Percentiles rank a stretch among this genome's conserved stretches.
Conservation (phyloP, 2,329 filamentous ascomycete genomes). For the Huntiella savannae region DNA sequence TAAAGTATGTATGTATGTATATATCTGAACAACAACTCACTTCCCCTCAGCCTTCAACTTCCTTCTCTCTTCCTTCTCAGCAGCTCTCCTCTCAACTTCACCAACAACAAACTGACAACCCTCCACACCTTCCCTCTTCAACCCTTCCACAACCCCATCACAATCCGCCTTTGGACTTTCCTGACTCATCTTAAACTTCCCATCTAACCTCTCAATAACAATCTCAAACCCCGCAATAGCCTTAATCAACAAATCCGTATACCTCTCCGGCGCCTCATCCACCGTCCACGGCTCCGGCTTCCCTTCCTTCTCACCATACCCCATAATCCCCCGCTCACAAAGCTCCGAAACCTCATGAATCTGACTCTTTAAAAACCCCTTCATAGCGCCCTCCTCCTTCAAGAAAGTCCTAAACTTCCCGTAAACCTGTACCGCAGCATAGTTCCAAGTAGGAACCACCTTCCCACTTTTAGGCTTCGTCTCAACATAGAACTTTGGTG, state of each 20-base stretch:
- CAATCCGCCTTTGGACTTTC: constrained; percentile 33
- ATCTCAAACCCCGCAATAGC: constrained; percentile 43
- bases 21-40: too few species aligned
- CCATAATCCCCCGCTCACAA: constrained; percentile 36
- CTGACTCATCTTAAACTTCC: constrained; percentile 51
- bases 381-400: constrained; percentile 27
- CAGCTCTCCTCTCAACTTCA: background rate
- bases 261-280: constrained; percentile 34
- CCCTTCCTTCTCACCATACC: constrained; percentile 23
- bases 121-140: constrained; percentile 15
- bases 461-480: constrained; percentile 47
- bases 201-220: constrained; percentile 31
- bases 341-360: constrained; percentile 32
- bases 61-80: background rate
- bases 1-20: too few species aligned
- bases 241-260: constrained; percentile 37
- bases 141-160: constrained; percentile 37
- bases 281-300: constrained; percentile 32
- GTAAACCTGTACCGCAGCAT: constrained; percentile 44
- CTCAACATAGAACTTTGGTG: constrained; percentile 46
- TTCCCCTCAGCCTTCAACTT: background rate
- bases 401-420: constrained; percentile 35
- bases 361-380: constrained; percentile 29
- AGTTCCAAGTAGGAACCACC: constrained; percentile 55
- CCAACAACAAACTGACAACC: background rate